These are phyloP conservation scores for Fusarium tricinctum DNA, from an alignment of 2,329 filamentous ascomycete species.

Conservation along the genomic window DNA sequence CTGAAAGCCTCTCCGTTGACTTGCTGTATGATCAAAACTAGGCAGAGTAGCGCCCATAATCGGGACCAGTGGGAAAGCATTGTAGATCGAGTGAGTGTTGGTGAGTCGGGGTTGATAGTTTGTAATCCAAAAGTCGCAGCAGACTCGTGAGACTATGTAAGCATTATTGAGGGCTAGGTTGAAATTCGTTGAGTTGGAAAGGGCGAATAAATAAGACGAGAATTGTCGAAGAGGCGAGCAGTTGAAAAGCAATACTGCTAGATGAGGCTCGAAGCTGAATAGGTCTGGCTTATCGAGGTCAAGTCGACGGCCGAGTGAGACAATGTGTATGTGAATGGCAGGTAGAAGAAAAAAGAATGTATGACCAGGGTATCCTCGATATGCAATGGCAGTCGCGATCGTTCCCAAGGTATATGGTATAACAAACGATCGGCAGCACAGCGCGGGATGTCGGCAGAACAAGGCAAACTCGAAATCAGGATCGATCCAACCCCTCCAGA, in stretches of 20 bases:
- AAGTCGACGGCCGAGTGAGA: slow-evolving; percentile 30
- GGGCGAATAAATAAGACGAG: neutral
- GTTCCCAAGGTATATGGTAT: slow-evolving; percentile 4
- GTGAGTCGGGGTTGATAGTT: slow-evolving; percentile 10
- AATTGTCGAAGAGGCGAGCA: slow-evolving; percentile 1
- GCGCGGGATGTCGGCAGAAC: slow-evolving; percentile 31
- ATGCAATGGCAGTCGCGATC: slow-evolving; percentile 24
- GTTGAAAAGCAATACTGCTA: slow-evolving; percentile 6
- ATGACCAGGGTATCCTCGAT: slow-evolving; percentile 30
- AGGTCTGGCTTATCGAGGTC: slow-evolving; percentile 21
- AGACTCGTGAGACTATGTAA: neutral
- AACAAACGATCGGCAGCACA: slow-evolving; percentile 42
- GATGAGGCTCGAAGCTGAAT: slow-evolving; percentile 16
- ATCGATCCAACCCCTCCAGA: slow-evolving; percentile 14
- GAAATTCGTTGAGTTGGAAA: neutral
- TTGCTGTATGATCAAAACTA: slow-evolving; percentile 57
- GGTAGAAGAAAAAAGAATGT: slow-evolving; percentile 25
- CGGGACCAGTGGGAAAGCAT: slow-evolving; percentile 56
- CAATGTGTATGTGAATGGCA: slow-evolving; percentile 28
- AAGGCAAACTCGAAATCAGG: slow-evolving; percentile 30
- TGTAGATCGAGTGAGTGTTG: slow-evolving; percentile 22
- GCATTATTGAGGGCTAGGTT: neutral
- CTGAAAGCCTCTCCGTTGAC: slow-evolving; percentile 54
- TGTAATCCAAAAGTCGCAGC: slow-evolving; percentile 37
- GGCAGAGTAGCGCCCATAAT: slow-evolving; percentile 57